A percentile compares a stretch with the other conserved stretches of the same genome.
These are phyloP conservation scores for Cymbopogon flexuosus DNA, from an alignment of 202 grass and related monocot genomes.

Conservation along the genomic window DNA sequence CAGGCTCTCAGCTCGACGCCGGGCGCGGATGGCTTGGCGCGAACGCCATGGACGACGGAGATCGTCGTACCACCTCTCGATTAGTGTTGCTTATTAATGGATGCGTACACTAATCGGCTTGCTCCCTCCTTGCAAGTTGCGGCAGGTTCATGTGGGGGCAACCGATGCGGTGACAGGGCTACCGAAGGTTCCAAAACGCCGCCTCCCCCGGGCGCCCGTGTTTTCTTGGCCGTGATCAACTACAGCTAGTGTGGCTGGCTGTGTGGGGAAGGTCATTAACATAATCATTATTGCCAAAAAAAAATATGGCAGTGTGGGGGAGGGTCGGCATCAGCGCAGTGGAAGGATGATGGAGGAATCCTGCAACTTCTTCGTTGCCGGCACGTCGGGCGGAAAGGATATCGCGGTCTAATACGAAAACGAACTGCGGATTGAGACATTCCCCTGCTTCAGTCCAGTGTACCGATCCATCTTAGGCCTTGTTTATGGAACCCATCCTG, in stretches of 20 bases:
- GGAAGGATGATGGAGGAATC: not conserved
- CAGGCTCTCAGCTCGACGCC: not conserved
- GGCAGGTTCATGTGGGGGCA: constrained; percentile 24
- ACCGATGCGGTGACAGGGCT: not conserved
- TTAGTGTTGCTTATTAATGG: not conserved
- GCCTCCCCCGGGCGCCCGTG: constrained; percentile 34
- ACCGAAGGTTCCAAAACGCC: constrained; percentile 23
- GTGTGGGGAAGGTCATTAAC: not conserved
- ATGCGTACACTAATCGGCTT: not conserved
- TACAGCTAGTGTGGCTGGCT: not conserved
- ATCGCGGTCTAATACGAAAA: constrained; percentile 15
- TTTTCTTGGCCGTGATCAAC: not conserved
- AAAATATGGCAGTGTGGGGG: not conserved
- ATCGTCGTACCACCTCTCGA: not conserved
- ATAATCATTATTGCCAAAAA: no score
- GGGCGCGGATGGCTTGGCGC: not conserved
- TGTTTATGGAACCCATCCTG: no score
- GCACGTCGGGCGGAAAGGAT: constrained; percentile 24
- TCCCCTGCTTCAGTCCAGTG: not conserved
- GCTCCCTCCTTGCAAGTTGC: not conserved
- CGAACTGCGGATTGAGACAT: not conserved
- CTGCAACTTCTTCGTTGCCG: not conserved
- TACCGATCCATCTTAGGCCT: not conserved
- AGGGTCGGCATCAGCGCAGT: not conserved
- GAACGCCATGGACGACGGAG: not conserved